Evolutionary conservation across 176 grass and related monocot genomes (phyloP).

Genomic region (Saccharum spontaneum): DNA sequence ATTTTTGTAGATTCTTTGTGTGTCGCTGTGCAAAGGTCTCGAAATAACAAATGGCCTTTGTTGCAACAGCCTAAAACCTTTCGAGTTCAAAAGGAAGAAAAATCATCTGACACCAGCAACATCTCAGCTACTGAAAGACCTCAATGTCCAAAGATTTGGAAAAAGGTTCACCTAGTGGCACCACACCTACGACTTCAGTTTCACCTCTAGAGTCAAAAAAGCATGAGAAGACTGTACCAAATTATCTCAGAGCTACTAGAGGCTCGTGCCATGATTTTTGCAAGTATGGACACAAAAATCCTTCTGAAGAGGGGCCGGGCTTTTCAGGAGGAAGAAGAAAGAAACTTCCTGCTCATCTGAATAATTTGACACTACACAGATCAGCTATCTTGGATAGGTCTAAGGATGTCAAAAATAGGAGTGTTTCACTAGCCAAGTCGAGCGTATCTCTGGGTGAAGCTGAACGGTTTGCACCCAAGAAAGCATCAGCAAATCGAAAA

Average conservation of each 20-base stretch:
- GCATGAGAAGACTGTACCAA: slow-evolving; percentile 45
- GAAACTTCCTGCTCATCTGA: slow-evolving; percentile 45
- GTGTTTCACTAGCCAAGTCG: slow-evolving; percentile 35
- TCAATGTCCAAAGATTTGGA: slow-evolving; percentile 53
- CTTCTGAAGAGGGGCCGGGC: slow-evolving; percentile 38
- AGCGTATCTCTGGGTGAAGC: slow-evolving; percentile 39
- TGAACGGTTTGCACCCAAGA: slow-evolving; percentile 24
- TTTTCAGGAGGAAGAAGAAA: slow-evolving; percentile 50
- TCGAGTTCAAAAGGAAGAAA: slow-evolving; percentile 18
- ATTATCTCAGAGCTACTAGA: slow-evolving; percentile 73
- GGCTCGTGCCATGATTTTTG: slow-evolving; percentile 95
- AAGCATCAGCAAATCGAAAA: slow-evolving; percentile 38
- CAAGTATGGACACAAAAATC: slow-evolving; percentile 68
- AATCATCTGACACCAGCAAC: background rate
- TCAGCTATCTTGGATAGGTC: slow-evolving; percentile 47
- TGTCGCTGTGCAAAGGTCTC: slow-evolving; percentile 2
- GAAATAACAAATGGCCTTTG: slow-evolving; percentile 11
- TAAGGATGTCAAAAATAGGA: slow-evolving; percentile 28
- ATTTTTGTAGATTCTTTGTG: slow-evolving; percentile 15
- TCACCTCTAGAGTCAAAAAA: slow-evolving; percentile 45
- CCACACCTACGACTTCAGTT: slow-evolving; percentile 34
- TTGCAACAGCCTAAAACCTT: slow-evolving; percentile 25
- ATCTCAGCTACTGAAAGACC: slow-evolving; percentile 5
- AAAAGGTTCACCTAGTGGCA: slow-evolving; percentile 43
- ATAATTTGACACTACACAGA: slow-evolving; percentile 38